These are phyloP conservation scores for Daedaleopsis sinensis DNA, from an alignment of 768 basidiomycete genomes.

Conservation along the genomic window DNA sequence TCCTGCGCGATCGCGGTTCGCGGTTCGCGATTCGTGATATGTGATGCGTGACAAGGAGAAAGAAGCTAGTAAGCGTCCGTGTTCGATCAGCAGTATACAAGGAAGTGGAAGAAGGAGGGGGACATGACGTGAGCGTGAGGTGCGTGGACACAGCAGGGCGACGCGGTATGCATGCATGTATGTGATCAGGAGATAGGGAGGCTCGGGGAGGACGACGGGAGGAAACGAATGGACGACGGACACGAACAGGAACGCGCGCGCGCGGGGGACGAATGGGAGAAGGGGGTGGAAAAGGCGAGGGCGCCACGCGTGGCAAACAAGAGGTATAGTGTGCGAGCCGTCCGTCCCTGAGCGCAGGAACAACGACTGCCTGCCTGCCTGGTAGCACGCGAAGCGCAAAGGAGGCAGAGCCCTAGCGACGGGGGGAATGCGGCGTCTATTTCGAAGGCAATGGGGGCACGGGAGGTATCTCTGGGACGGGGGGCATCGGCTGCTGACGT, in stretches of 20 bases:
- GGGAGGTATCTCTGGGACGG: constrained; percentile 33
- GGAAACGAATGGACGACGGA: neutral
- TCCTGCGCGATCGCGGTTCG: too few species aligned
- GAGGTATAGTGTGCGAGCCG: constrained; percentile 34
- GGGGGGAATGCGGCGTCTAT: constrained; percentile 8
- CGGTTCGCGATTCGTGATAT: too few species aligned
- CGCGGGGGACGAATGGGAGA: neutral
- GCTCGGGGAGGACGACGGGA: neutral
- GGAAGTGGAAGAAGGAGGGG: neutral
- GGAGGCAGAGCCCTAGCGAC: neutral
- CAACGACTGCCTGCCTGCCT: neutral
- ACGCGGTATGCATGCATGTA: neutral
- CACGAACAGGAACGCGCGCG: neutral
- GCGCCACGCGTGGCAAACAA: constrained; percentile 9
- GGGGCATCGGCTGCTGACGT: constrained; percentile 36
- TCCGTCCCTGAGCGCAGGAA: constrained; percentile 22
- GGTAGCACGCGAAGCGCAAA: neutral
- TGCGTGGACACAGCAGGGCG: neutral
- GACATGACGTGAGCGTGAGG: neutral
- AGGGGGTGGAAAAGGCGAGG: neutral
- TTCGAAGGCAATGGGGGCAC: constrained; percentile 26
- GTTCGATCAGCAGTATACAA: constrained; percentile 4
- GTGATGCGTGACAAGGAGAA: neutral
- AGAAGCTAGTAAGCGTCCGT: neutral
- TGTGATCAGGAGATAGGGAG: neutral